These are phyloP conservation scores for Penicillium sp. DNA, from an alignment of 2,329 filamentous ascomycete species.

Conservation along the genomic window DNA sequence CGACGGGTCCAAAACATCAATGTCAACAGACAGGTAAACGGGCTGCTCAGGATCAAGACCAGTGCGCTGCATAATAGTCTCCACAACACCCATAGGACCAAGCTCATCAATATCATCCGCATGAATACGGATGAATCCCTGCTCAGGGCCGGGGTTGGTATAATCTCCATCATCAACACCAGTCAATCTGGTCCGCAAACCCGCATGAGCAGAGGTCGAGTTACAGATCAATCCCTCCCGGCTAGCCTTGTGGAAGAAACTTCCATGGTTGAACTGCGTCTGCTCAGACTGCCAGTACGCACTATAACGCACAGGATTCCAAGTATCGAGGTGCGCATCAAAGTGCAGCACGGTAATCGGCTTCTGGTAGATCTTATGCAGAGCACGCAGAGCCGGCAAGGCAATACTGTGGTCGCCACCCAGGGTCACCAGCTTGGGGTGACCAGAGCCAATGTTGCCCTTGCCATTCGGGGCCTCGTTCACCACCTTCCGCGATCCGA, in stretches of 20 bases:
- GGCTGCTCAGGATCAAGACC: conserved; percentile 66
- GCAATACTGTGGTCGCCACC: conserved; percentile 74
- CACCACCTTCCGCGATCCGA: conserved; percentile 52
- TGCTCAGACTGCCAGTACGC: conserved; percentile 71
- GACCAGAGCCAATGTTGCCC: conserved; percentile 35
- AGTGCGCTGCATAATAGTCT: conserved; percentile 68
- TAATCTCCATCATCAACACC: conserved; percentile 67
- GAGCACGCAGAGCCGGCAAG: conserved; percentile 66
- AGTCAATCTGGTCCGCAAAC: conserved; percentile 73
- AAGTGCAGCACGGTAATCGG: conserved; percentile 73
- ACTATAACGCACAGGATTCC: conserved; percentile 77
- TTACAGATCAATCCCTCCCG: conserved; percentile 78
- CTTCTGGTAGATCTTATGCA: conserved; percentile 61
- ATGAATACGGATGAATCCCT: conserved; percentile 79
- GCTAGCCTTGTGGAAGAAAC: conserved; percentile 87
- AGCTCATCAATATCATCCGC: conserved; percentile 86
- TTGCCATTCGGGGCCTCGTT: conserved; percentile 29
- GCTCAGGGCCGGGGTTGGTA: conserved; percentile 66
- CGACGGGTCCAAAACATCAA: conserved; percentile 76
- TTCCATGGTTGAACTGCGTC: conserved; percentile 80
- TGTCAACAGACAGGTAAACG: conserved; percentile 79
- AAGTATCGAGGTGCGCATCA: conserved; percentile 79
- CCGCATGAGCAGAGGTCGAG: conserved; percentile 74
- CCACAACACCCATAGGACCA: conserved; percentile 68
- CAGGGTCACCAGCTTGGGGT: conserved; percentile 63